Evolutionary conservation across 345 rosid species (phyloP).

Genomic region (Euphorbia tirucalli): DNA sequence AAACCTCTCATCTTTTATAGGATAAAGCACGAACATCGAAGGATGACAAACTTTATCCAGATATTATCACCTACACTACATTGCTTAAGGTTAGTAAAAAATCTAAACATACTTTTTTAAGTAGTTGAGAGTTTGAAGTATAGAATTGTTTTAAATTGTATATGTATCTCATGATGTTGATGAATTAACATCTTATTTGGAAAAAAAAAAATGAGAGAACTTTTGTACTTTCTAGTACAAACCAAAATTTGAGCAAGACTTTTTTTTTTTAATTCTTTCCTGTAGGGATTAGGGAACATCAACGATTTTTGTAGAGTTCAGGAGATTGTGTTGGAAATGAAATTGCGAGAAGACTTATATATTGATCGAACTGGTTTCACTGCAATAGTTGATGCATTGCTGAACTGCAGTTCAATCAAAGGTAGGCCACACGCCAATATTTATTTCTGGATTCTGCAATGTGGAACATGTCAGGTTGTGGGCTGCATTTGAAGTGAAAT

Average conservation of each 20-base stretch:
- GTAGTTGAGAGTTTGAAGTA: not conserved
- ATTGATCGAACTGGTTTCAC: constrained; percentile 68
- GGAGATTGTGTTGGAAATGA: constrained; percentile 53
- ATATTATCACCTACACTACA: constrained; percentile 60
- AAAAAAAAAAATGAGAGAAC: not conserved
- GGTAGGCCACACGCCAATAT: constrained; percentile 36
- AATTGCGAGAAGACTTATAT: constrained; percentile 38
- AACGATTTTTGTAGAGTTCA: constrained; percentile 51
- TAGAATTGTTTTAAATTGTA: not conserved
- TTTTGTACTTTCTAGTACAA: not conserved
- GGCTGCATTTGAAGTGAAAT: constrained; percentile 1
- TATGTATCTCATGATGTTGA: not conserved
- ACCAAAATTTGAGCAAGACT: not conserved
- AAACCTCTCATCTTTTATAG: constrained; percentile 31
- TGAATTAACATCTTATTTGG: constrained; percentile 12
- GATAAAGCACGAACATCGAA: constrained; percentile 40
- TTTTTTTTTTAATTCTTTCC: constrained; percentile 8
- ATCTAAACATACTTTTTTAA: not conserved
- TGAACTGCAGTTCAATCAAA: constrained; percentile 53
- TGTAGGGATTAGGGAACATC: constrained; percentile 57
- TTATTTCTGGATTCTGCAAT: constrained; percentile 13
- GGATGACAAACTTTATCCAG: constrained; percentile 42
- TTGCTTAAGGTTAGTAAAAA: constrained; percentile 49
- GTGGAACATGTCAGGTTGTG: not conserved
- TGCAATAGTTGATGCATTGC: constrained; percentile 60